Percentiles rank a stretch among this genome's conserved stretches.
Conservation (phyloP, 1,284 basidiomycete species). For the Phenoliferia sp. region DNA sequence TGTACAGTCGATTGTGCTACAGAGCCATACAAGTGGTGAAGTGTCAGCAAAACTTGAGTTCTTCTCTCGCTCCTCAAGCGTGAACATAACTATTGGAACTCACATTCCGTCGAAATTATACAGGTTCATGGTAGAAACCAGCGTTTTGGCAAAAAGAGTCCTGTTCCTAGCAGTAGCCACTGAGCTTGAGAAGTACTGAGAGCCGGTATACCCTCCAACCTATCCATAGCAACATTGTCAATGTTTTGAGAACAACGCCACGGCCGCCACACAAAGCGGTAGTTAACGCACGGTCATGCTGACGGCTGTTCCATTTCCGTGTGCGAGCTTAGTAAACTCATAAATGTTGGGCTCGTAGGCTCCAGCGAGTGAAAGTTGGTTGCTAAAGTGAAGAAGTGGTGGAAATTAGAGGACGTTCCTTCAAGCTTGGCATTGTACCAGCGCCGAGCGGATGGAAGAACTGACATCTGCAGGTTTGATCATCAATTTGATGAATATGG, state of each 20-base stretch:
- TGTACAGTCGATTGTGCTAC: background rate
- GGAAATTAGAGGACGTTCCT: no score
- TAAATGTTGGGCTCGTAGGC: slow-evolving; percentile 12
- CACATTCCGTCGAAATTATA: slow-evolving; percentile 19
- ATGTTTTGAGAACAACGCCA: no score
- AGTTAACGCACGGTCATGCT: slow-evolving; percentile 5
- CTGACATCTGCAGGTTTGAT: background rate
- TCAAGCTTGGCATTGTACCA: no score
- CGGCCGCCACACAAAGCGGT: no score
- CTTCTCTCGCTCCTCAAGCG: background rate
- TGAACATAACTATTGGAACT: background rate
- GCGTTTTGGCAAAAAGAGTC: slow-evolving; percentile 13
- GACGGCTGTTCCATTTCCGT: slow-evolving; percentile 6
- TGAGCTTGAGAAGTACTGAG: slow-evolving; percentile 20
- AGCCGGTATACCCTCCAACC: background rate
- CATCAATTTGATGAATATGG: background rate
- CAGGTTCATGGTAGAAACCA: slow-evolving; percentile 12
- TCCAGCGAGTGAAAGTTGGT: slow-evolving; percentile 18
- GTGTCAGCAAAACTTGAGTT: no score
- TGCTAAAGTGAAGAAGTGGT: background rate
- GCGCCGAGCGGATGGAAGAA: background rate
- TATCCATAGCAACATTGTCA: no score
- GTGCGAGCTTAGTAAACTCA: slow-evolving; percentile 18
- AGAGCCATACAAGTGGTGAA: no score
- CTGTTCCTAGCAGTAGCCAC: slow-evolving; percentile 13